Conservation (phyloP, 169 alveolate genomes). For the Babesia bigemina region DNA sequence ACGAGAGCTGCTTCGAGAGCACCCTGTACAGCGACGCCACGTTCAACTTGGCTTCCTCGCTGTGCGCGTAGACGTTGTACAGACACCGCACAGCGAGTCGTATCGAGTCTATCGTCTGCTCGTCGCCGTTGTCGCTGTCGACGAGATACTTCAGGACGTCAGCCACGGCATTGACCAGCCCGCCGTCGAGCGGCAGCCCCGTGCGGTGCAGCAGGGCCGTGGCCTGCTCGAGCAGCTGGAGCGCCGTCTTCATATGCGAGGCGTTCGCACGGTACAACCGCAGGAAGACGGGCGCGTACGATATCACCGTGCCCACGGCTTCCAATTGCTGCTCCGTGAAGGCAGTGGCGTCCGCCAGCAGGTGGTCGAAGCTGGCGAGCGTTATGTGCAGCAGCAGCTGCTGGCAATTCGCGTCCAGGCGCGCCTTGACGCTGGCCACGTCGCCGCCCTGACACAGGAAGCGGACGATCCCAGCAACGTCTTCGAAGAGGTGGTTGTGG, state of each 20-base stretch:
- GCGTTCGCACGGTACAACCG: conserved; percentile 17
- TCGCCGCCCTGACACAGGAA: conserved; percentile 29
- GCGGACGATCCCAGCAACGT: conserved; percentile 3
- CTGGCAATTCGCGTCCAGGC: conserved; percentile 23
- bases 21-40: background rate
- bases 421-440: background rate
- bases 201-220: background rate
- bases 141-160: background rate
- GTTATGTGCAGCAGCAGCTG: conserved; percentile 31
- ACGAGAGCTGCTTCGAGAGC: background rate
- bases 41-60: conserved; percentile 2
- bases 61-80: conserved; percentile 5
- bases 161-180: background rate
- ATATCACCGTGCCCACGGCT: conserved; percentile 12
- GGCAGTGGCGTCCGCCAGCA: background rate
- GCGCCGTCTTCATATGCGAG: background rate
- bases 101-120: background rate
- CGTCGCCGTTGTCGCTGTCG: background rate
- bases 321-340: conserved; percentile 8
- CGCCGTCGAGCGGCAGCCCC: background rate
- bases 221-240: conserved; percentile 24
- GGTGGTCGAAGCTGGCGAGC: conserved; percentile 25
- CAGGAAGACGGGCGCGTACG: conserved; percentile 5
- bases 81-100: conserved; percentile 10
- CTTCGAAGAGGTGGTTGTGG: background rate